phyloP scores from a whole-genome alignment of 495 filamentous ascomycete species.

The Articulospora tetracladia region DNA sequence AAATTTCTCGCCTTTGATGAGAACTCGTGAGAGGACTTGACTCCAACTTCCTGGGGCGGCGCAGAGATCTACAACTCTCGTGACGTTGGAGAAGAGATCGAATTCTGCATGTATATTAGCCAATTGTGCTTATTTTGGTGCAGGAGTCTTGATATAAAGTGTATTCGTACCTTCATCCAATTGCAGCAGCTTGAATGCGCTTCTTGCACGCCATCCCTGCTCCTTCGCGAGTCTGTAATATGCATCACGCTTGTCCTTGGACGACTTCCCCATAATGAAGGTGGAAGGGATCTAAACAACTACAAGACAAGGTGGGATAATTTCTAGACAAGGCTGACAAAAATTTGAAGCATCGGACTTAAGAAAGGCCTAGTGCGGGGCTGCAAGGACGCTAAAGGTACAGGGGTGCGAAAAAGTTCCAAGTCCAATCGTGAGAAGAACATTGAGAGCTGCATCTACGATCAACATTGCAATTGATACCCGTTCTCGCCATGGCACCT shows the following conservation, averaged over 20 bases:
- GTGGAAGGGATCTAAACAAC: background rate
- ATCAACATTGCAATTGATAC: background rate
- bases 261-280: constrained; percentile 89
- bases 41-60: constrained; percentile 96
- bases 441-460: background rate
- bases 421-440: background rate
- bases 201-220: constrained; percentile 95
- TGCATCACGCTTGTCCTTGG: constrained; percentile 96
- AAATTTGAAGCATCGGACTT: background rate
- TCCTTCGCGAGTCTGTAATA: constrained; percentile 98
- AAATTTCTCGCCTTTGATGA: constrained; percentile 90
- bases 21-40: constrained; percentile 86
- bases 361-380: constrained; percentile 14
- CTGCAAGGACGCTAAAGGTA: constrained; percentile 1
- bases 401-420: constrained; percentile 6
- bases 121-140: background rate
- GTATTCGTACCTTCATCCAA: constrained; percentile 67
- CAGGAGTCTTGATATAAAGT: constrained; percentile 1
- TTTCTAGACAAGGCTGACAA: constrained; percentile 15
- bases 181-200: constrained; percentile 94
- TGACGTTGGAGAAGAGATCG: constrained; percentile 82
- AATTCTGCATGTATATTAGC: constrained; percentile 58
- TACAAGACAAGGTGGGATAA: background rate
- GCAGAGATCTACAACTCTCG: constrained; percentile 93
- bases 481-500: constrained; percentile 16